Conservation (phyloP, 1,284 basidiomycete species). For the Rhodofomes roseus region DNA sequence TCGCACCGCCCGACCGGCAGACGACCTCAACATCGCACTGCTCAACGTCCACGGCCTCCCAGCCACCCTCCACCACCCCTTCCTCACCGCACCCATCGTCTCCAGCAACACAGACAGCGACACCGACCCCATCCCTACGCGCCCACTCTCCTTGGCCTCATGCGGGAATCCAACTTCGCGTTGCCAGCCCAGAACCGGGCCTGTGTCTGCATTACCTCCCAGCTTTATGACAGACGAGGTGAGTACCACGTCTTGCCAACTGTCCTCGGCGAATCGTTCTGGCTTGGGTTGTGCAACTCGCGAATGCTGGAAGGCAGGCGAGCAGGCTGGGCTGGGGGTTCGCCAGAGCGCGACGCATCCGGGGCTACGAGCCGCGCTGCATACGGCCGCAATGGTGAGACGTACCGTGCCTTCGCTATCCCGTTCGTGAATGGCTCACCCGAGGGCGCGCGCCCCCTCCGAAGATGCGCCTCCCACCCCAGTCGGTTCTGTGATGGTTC, state of each 20-base stretch:
- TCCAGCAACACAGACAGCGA: background rate
- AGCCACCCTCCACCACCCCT: slow-evolving; percentile 10
- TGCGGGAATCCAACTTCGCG: slow-evolving; percentile 97
- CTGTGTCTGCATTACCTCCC: slow-evolving; percentile 90
- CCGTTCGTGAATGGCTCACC: background rate
- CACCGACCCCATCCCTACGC: background rate
- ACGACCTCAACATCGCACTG: slow-evolving; percentile 18
- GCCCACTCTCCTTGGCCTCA: slow-evolving; percentile 29
- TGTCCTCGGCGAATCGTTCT: background rate
- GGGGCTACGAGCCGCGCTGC: background rate
- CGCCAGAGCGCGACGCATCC: background rate
- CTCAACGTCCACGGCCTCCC: slow-evolving; percentile 10
- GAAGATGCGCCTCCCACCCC: background rate
- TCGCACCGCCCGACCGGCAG: slow-evolving; percentile 19
- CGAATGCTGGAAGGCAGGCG: background rate
- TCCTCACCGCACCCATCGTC: slow-evolving; percentile 2
- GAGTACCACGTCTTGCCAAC: slow-evolving; percentile 25
- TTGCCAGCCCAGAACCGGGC: slow-evolving; percentile 96
- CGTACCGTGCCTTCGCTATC: background rate
- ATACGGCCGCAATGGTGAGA: background rate
- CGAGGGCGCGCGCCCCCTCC: background rate
- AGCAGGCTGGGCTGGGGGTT: background rate
- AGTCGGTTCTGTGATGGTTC: background rate
- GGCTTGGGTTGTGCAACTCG: background rate
- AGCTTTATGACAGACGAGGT: slow-evolving; percentile 96